Base-by-base conservation (phyloP, 768 basidiomycete genomes). In the Auriscalpium microsporum region DNA sequence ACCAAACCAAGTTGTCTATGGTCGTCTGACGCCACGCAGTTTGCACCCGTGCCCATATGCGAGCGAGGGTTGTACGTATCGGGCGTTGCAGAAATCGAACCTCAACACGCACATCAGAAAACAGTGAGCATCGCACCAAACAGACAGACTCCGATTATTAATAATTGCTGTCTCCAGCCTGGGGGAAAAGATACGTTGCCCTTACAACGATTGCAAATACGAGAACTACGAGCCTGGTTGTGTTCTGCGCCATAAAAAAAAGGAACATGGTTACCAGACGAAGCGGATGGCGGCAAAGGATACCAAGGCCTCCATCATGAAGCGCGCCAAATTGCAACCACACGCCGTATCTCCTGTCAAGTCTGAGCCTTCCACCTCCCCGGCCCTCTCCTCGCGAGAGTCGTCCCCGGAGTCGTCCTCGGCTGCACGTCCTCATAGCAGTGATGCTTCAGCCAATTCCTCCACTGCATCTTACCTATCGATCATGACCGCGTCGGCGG, bases 171-270 rank as follows among this genome's bases (percentile, higher is more conserved):
- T 28, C 28, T 28, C 28, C 7, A 28, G 28, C 7, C 56, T 56
- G 3, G 58, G 58, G 53, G 50, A 58, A 36, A 50, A 50, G 35
- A 55, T 58, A 38, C 36, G 3, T 48, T 59, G 58, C 52, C 58
- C 45, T 3, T 56, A 59, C 16, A 48, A 59, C 48, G 23, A 45
- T 4, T 59, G 58, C 19, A 36, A 45, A 35, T 59, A 59, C 23
- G 36, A 36, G 10, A 40, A 48, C 17, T 59, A 38, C 42, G 58
- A 59, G 56, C 58, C 58, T 47, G 57, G 56, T 16, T 51, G 51
- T 16, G n/a, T 59, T 44, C 45, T 59, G 21, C 58, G 58, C 44
- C 58, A 59, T 53, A 51, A 56, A 21, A 56, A 59, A 45, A 57
- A 51, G 40, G 57, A 23, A 45, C 58, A 59, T 44, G 58, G 56